Evolutionary conservation across 2,329 filamentous ascomycete genomes (phyloP), one percentile per base, ranked within the genome.

Genomic region (Fusarium euwallaceae): DNA sequence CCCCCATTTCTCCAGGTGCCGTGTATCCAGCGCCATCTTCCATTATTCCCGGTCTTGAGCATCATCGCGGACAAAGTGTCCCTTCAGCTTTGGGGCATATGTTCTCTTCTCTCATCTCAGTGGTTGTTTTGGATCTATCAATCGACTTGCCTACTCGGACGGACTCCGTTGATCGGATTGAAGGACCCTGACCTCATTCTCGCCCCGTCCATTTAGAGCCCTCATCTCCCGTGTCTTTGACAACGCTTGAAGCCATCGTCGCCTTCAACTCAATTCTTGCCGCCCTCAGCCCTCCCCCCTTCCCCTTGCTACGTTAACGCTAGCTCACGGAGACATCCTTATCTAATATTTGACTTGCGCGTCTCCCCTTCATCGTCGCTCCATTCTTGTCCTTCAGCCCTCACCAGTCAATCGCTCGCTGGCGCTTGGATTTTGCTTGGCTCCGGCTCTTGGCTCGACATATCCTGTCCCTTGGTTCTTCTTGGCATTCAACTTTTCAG

Each of bases 401-500:
- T 70, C 61, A n/a, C 29, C 58, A 64, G 45, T 58, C 48, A 65
- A 56, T 65, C 61, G 63, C 32, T 58, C 27, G 64, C 63, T 75
- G 69, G 61, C 60, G 53, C 69, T 61, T 73, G 69, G 63, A 66
- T 73, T 64, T 58, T 39, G 43, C 72, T 74, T 74, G 72, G 72
- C 69, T 70, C 39, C 36, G 34, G 69, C 48, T 73, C 72, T 74
- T 75, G 72, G 69, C 72, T 74, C 58, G 53, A 70, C 65, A 67
- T 72, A 39, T 75, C 65, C 53, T 74, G 62, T 51, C 61, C 20
- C 72, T 74, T 74, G 72, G 72, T 75, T 70, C 62, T 64, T 41
- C 72, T 74, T 74, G 72, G 72, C 72, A 64, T 11, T 64, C 43
- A 14, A 55, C 36, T 61, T 70, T 64, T 45, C 53, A 27, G 69